phyloP scores from a whole-genome alignment of 495 filamentous ascomycete species.

The Aspergillus funiculosus region DNA sequence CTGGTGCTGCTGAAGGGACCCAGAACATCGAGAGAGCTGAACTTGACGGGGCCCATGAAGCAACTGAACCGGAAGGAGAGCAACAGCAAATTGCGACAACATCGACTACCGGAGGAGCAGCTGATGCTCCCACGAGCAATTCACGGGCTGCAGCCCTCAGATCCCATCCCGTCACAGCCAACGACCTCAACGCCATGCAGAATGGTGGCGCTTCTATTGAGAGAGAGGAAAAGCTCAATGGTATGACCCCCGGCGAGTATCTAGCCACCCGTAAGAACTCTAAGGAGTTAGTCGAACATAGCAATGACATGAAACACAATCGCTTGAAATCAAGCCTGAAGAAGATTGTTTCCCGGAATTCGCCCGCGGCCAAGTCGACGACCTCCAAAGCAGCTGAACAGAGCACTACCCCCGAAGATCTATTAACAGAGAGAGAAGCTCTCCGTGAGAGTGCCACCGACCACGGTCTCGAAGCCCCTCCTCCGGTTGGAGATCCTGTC shows the following conservation, averaged over 20 bases:
- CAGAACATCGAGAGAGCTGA: slow-evolving; percentile 1
- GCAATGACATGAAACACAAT: slow-evolving; percentile 15
- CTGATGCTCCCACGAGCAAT: slow-evolving; percentile 14
- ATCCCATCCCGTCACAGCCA: slow-evolving; percentile 29
- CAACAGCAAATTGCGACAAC: slow-evolving; percentile 3
- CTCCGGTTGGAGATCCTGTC: slow-evolving; percentile 16
- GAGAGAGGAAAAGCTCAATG: slow-evolving; percentile 6
- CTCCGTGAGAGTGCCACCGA: slow-evolving; percentile 45
- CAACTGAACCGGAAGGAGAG: slow-evolving; percentile 10
- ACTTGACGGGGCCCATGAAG: neutral
- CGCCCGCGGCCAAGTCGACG: slow-evolving; percentile 21
- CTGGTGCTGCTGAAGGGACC: slow-evolving; percentile 2
- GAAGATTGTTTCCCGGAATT: slow-evolving; percentile 20
- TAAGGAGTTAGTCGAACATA: slow-evolving; percentile 18
- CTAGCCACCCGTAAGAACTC: slow-evolving; percentile 13
- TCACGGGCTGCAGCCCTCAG: slow-evolving; percentile 25
- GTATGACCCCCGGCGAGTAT: slow-evolving; percentile 17
- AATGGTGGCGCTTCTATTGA: slow-evolving; percentile 15
- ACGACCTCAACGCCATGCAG: slow-evolving; percentile 21
- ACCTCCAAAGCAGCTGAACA: slow-evolving; percentile 14
- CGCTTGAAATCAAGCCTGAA: slow-evolving; percentile 24
- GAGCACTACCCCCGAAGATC: slow-evolving; percentile 4
- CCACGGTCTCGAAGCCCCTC: slow-evolving; percentile 41
- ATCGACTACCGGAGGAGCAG: slow-evolving; percentile 1
- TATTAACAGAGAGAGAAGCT: slow-evolving; percentile 33